phyloP scores from a whole-genome alignment of 441 rosid genomes.

The Viola pubescens region DNA sequence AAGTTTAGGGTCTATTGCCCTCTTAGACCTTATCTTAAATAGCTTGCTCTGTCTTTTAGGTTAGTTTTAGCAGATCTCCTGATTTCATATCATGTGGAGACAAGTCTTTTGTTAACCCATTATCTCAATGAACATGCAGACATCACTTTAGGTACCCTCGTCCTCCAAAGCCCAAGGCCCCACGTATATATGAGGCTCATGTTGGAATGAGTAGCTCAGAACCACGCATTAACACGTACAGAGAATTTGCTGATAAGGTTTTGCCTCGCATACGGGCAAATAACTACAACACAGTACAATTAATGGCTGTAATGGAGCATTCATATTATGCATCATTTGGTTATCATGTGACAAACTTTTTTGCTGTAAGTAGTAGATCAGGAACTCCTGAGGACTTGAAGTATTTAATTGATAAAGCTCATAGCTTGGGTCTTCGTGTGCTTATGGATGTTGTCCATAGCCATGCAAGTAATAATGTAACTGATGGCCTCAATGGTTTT shows the following conservation, averaged over 20 bases:
- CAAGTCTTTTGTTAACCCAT: neutral
- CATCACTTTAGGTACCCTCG: slow-evolving; percentile 50
- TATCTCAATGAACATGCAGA: slow-evolving; percentile 33
- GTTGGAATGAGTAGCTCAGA: slow-evolving; percentile 85
- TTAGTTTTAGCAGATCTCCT: no score
- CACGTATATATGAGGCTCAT: slow-evolving; percentile 76
- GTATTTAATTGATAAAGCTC: slow-evolving; percentile 80
- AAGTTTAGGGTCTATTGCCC: no score
- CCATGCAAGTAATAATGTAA: slow-evolving; percentile 72
- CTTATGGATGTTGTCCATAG: slow-evolving; percentile 77
- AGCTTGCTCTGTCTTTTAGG: no score
- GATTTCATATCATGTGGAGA: no score
- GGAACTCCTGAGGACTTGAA: slow-evolving; percentile 86
- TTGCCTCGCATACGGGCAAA: slow-evolving; percentile 66
- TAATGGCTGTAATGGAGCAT: slow-evolving; percentile 88
- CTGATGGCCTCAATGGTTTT: slow-evolving; percentile 84
- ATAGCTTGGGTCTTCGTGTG: slow-evolving; percentile 64
- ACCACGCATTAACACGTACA: slow-evolving; percentile 56
- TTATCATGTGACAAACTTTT: slow-evolving; percentile 72
- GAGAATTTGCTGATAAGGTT: slow-evolving; percentile 74
- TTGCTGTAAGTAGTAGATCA: slow-evolving; percentile 75
- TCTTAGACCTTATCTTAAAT: no score
- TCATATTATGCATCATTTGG: slow-evolving; percentile 85
- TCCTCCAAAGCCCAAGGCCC: slow-evolving; percentile 64
- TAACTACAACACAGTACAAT: slow-evolving; percentile 65